phyloP scores from a whole-genome alignment of 169 alveolate genomes.

The Cryptosporidium parvum region DNA sequence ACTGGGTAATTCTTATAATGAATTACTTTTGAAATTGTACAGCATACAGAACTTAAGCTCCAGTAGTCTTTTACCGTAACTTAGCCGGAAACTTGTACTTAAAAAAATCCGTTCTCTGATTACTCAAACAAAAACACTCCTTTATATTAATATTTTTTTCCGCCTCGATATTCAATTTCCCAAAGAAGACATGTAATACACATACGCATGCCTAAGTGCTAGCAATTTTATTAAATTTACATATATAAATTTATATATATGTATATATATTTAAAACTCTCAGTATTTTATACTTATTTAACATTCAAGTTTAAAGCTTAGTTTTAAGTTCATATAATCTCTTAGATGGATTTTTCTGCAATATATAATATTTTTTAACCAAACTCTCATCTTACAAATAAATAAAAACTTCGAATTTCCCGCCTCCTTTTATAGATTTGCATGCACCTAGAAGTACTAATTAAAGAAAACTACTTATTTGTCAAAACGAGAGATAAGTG shows the following conservation, averaged over 20 bases:
- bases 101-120: background rate
- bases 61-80: background rate
- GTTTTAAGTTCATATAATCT: background rate
- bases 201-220: conserved; percentile 45
- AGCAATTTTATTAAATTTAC: background rate
- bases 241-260: background rate
- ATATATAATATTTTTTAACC: background rate
- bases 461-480: background rate
- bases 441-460: background rate
- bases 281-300: background rate
- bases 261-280: no score
- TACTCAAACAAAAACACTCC: conserved; percentile 1
- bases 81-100: background rate
- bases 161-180: conserved; percentile 66
- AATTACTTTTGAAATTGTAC: background rate
- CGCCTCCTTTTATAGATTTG: conserved; percentile 72
- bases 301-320: background rate
- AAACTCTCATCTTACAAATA: background rate
- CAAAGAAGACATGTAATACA: conserved; percentile 63
- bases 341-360: background rate
- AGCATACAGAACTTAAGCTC: background rate
- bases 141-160: conserved; percentile 14
- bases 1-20: conserved; percentile 13
- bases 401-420: conserved; percentile 7
- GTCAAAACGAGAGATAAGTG: background rate